Evolutionary conservation across 192 early-diverging fungal species (phyloP), one percentile per base, ranked within the genome.

Genomic region (Gamsiella multidivaricata): DNA sequence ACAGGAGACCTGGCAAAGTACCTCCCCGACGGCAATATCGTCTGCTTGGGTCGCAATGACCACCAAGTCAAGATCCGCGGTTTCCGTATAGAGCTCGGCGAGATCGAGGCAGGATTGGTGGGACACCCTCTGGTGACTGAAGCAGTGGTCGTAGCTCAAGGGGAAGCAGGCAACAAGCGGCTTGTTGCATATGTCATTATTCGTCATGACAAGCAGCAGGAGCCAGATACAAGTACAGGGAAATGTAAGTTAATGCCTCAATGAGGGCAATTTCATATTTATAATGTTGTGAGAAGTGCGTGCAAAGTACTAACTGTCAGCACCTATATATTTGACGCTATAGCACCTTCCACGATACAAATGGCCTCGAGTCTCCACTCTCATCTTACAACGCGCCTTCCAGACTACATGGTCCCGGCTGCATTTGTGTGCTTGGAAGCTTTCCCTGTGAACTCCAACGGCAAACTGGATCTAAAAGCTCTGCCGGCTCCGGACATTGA

Each of bases 401-500:
- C 92, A 10, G 65, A 65, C 8, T 93, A 93, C 62, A 89, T 89
- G 54, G 83, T 93, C 33, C 92, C 92, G 3, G 62, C 80, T n/a
- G 41, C 64, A 22, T 72, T 69, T 49, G 52, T 69, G 11, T 36
- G 47, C 5, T 26, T 83, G 47, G 70, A 80, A 11, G 33, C 5
- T 0, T 41, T 83, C 18, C 78, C 78, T 22, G n/a, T 75, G 26
- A 72, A 67, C 29, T 20, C 58, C 22, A 65, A 67, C 43, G 70
- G 69, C 28, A 78, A 83, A 25, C 60, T 79, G 23, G 55, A 83
- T 58, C 64, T 71, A 36, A 69, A 54, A n/a, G 82, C 71, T 4
- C 64, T 83, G 1, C 81, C 71, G 3, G 42, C 31, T 3, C 71
- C 71, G 31, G 63, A 61, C 20, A 55, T 34, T 15, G 49, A 46